Evolutionary conservation across 306 rosid genomes (phyloP).

Genomic region (Cicer arietinum): DNA sequence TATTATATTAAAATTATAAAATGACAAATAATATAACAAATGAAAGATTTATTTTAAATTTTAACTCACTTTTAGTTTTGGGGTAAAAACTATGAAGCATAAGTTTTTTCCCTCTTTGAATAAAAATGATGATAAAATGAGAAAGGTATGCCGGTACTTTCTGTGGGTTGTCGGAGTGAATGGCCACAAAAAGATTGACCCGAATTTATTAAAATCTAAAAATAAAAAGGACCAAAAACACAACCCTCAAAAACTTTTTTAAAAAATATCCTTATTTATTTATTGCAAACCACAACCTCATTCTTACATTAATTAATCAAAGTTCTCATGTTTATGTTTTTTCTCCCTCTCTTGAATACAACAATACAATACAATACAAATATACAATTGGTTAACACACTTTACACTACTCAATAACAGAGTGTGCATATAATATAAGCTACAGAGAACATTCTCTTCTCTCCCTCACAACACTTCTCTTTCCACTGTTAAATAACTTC

Average conservation of each 20-base stretch:
- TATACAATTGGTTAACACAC: not conserved
- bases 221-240: not conserved
- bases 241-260: slow-evolving; percentile 34
- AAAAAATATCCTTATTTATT: slow-evolving; percentile 3
- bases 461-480: slow-evolving; percentile 35
- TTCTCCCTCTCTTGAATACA: slow-evolving; percentile 32
- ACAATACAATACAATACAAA: no score
- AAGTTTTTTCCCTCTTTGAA: slow-evolving; percentile 2
- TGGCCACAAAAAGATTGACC: slow-evolving; percentile 71
- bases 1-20: no score
- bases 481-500: slow-evolving; percentile 24
- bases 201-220: slow-evolving; percentile 31
- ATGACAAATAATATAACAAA: no score
- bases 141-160: slow-evolving; percentile 60
- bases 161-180: slow-evolving; percentile 78
- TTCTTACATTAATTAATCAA: not conserved
- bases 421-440: slow-evolving; percentile 20
- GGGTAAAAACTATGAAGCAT: not conserved
- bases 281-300: slow-evolving; percentile 35
- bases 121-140: slow-evolving; percentile 30
- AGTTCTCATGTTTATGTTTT: not conserved
- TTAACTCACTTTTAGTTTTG: no score
- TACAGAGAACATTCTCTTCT: slow-evolving; percentile 47
- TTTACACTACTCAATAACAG: slow-evolving; percentile 37
- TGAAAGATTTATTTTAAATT: no score